phyloP scores from a whole-genome alignment of 2,329 filamentous ascomycete species.

The Zymoseptoria ardabiliae region DNA sequence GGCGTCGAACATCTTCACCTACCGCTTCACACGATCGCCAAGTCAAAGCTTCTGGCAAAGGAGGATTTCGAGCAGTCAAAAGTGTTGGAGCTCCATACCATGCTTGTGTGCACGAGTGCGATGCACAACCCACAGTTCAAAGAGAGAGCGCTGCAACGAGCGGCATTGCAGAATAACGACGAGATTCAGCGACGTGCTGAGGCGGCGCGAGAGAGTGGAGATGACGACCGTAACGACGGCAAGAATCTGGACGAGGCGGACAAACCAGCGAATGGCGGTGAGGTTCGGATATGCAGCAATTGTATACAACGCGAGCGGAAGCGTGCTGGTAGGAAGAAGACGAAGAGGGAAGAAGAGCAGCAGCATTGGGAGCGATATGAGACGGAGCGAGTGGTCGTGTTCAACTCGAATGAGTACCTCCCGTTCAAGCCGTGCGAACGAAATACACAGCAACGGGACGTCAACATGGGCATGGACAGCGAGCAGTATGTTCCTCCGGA shows the following conservation, averaged over 20 bases:
- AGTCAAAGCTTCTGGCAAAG: slow-evolving; percentile 82
- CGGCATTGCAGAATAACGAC: slow-evolving; percentile 39
- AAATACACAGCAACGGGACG: slow-evolving; percentile 22
- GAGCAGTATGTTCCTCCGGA: slow-evolving; percentile 34
- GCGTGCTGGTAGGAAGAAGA: slow-evolving; percentile 83
- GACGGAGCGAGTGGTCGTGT: slow-evolving; percentile 74
- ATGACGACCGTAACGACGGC: slow-evolving; percentile 39
- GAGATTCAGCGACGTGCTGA: slow-evolving; percentile 39
- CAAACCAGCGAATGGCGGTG: slow-evolving; percentile 79
- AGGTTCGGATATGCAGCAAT: slow-evolving; percentile 84
- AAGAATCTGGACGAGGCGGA: slow-evolving; percentile 54
- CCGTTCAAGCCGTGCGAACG: slow-evolving; percentile 62
- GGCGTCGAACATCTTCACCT: slow-evolving; percentile 77
- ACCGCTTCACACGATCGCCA: slow-evolving; percentile 84
- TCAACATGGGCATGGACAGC: slow-evolving; percentile 14
- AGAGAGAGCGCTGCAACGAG: slow-evolving; percentile 58
- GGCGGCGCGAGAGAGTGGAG: slow-evolving; percentile 21
- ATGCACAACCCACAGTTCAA: slow-evolving; percentile 66
- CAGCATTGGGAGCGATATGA: slow-evolving; percentile 78
- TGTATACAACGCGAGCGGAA: slow-evolving; percentile 90
- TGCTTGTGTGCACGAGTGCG: slow-evolving; percentile 84
- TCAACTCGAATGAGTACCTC: slow-evolving; percentile 82
- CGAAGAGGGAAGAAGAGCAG: slow-evolving; percentile 88
- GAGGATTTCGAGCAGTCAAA: slow-evolving; percentile 61
- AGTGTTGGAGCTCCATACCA: slow-evolving; percentile 70